Percentiles rank a stretch among this genome's conserved stretches.
Evolutionary conservation across 2,329 filamentous ascomycete species (phyloP).

Genomic region (Orbilia blumenaviensis): DNA sequence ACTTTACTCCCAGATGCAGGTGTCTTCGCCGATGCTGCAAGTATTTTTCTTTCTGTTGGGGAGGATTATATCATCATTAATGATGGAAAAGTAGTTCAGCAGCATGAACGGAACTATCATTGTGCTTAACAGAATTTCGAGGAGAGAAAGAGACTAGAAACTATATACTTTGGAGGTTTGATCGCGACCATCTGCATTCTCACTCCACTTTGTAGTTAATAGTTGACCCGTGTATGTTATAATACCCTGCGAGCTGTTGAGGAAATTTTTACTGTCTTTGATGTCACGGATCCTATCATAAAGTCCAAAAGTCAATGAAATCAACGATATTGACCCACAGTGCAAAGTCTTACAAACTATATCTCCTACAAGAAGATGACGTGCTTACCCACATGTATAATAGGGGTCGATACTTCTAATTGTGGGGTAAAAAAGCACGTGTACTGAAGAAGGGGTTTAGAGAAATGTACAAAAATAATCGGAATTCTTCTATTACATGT

Average conservation of each 20-base stretch:
- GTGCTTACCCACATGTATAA: too few species aligned
- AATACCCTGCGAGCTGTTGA: neutral
- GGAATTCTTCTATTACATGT: too few species aligned
- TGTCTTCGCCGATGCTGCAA: conserved; percentile 12
- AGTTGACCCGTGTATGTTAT: neutral
- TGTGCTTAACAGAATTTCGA: neutral
- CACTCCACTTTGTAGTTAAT: neutral
- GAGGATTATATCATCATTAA: conserved; percentile 21
- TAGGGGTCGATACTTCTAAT: too few species aligned
- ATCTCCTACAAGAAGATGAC: too few species aligned
- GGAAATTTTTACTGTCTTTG: neutral
- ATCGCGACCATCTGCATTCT: neutral
- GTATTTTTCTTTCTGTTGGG: conserved; percentile 7
- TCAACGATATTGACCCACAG: too few species aligned
- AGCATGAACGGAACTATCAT: conserved; percentile 9
- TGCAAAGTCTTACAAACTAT: too few species aligned
- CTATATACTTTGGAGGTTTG: neutral
- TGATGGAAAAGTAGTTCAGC: neutral
- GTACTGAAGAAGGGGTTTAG: too few species aligned
- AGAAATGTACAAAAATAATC: too few species aligned
- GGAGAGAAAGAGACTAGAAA: neutral
- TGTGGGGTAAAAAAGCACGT: too few species aligned
- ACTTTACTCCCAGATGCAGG: conserved; percentile 14
- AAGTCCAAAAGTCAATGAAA: neutral
- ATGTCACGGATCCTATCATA: neutral